Base-by-base conservation (phyloP, 257 asterid genomes). In the Forsythia suspensa region DNA sequence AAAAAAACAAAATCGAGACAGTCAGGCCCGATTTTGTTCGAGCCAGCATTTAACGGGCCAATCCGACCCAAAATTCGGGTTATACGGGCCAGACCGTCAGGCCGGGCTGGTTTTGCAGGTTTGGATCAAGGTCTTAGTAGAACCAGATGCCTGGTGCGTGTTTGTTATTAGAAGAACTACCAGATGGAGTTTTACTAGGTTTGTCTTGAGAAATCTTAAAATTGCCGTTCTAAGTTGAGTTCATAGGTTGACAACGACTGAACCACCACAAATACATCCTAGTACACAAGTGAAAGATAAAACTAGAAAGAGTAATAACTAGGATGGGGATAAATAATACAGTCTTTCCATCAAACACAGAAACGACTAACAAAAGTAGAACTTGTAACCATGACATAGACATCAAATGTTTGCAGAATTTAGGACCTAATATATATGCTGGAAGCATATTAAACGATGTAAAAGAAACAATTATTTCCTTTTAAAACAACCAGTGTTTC, bases 401-500 rank as follows among this genome's bases (percentile, higher is more conserved):
- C n/a, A 48, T 48, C 57, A 48, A 48, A 12, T 48, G 57, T 48
- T 48, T 13, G 57, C 57, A 15, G 57, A 48, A 48, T 6, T 48
- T 13, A 7, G 57, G 0, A 48, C n/a, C 4, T 4, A 0, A 46
- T 48, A 48, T 48, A 4, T 48, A 12, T 48, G 13, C 57, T 48
- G 57, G 57, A 48, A 48, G 57, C 57, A 48, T 48, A 13, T 13
- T 48, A 13, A 48, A 48, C 15, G n/a, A 3, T 13, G 57, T 13
- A 13, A 48, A 48, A 13, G 24, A 63, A 38, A 71, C 20, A 39
- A 15, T 12, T 71, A 7, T 66, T 21, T 74, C 79, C 82, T 76
- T 55, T 80, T 75, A 90, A 79, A 87, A 87, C 63, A 90, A 77
- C 92, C 92, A 88, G 70, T 90, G 92, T 76, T 87, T 90, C 83